Conservation (phyloP, 805 yeast species). For the Kockiozyma suomiensis region DNA sequence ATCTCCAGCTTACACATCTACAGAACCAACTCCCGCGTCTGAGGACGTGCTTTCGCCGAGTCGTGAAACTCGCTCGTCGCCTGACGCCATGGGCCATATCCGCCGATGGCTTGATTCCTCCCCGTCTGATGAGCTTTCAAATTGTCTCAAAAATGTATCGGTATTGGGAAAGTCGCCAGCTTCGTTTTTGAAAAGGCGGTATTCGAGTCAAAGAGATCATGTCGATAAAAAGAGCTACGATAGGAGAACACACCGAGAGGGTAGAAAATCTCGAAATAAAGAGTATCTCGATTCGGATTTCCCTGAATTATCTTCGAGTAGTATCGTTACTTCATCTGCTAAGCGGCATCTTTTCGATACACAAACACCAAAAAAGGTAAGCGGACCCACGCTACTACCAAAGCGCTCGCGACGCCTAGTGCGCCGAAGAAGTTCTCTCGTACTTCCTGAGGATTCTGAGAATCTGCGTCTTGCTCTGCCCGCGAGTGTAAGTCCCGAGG, state of each 20-base stretch:
- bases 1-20: background rate
- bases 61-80: background rate
- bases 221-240: no score
- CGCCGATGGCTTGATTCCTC: background rate
- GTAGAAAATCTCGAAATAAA: no score
- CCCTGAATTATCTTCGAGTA: background rate
- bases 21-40: background rate
- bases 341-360: background rate
- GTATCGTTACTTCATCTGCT: no score
- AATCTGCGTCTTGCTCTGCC: conserved; percentile 16
- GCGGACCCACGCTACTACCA: background rate
- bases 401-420: background rate
- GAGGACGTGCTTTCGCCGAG: background rate
- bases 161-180: background rate
- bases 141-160: background rate
- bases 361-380: background rate
- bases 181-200: no score
- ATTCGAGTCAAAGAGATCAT: no score
- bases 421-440: background rate
- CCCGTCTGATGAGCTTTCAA: background rate
- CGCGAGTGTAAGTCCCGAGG: conserved; percentile 14
- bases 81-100: background rate
- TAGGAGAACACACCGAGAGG: no score
- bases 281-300: no score
- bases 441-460: conserved; percentile 1